Evolutionary conservation across 768 basidiomycete genomes (phyloP), one percentile per base, ranked within the genome.

Genomic region (Amanita muscaria): DNA sequence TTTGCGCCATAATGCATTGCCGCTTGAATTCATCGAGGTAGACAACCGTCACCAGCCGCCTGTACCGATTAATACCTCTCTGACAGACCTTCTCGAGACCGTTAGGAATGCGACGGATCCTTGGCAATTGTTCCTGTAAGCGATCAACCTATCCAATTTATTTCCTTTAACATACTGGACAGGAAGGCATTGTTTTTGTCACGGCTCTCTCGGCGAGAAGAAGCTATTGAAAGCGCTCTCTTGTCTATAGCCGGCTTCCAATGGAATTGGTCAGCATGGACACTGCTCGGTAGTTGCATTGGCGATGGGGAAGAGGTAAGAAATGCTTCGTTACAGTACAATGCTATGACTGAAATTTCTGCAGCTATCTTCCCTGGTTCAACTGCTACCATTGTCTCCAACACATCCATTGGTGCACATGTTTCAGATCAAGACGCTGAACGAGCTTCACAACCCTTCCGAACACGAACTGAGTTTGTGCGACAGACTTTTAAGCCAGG

Each of bases 211-310:
- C 73, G 86, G 48, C 76, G 90, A 19, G 81, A 88, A 48, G 86
- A 90, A 57, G 90, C 94, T 1, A 85, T 94, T 10, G 90, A 93
- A 58, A 74, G 70, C 52, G 75, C 79, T 11, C 67, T 96, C 14
- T 63, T 78, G 25, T 92, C 90, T 10, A 80, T 94, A 33, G 70
- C 73, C 29, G 72, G 72, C 4, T 88, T 82, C 55, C 83, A 87
- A 10, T 97, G 88, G 81, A 97, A 97, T 58, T 98, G 93, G 92
- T 85, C 87, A 21, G 69, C 80, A n/a, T 98, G 92, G 92, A 66
- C 75, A 6, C 72, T 90, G 33, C 68, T 98, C n/a, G 74, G 76
- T 2, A 79, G 77, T 42, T 86, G 87, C 56, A 73, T 92, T 24
- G 76, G 77, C 11, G 88, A 91, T 50, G 79, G 79, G 12, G 88